Percentiles rank a stretch among this genome's conserved stretches.
phyloP scores from a whole-genome alignment of 1,139 yeast species.

The Pneumocystis oryctolagi region DNA sequence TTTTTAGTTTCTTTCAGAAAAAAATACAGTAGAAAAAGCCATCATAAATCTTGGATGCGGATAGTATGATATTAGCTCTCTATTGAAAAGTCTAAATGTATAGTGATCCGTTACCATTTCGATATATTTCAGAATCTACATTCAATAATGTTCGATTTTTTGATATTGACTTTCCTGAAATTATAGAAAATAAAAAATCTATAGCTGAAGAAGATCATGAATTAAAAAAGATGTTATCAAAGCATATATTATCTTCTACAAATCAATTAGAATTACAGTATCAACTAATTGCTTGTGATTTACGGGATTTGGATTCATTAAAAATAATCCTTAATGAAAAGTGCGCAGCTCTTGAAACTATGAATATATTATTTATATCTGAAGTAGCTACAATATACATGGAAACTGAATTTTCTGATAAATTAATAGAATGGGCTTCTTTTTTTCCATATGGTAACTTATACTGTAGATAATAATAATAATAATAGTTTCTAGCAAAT shows the following conservation, averaged over 20 bases:
- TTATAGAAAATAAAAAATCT: constrained; percentile 38
- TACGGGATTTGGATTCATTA: constrained; percentile 37
- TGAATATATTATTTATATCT: constrained; percentile 49
- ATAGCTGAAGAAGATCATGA: constrained; percentile 39
- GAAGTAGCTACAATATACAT: constrained; percentile 76
- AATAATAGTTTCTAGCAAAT: constrained; percentile 35
- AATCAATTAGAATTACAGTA: constrained; percentile 34
- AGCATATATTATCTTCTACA: constrained; percentile 9
- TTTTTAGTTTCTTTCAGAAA: constrained; percentile 6
- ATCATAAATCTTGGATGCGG: constrained; percentile 72
- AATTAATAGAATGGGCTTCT: constrained; percentile 40
- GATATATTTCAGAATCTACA: constrained; percentile 31
- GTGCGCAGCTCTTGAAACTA: constrained; percentile 20
- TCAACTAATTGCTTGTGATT: constrained; percentile 55
- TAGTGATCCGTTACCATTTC: constrained; percentile 58
- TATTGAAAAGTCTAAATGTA: background rate
- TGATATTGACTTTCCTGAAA: constrained; percentile 65
- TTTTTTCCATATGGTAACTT: background rate
- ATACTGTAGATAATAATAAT: constrained; percentile 13
- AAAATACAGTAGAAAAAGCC: constrained; percentile 18
- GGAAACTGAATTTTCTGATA: constrained; percentile 55
- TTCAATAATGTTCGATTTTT: constrained; percentile 34
- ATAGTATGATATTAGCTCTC: constrained; percentile 22
- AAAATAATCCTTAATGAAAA: constrained; percentile 26
- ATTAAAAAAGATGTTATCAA: constrained; percentile 28